A percentile compares a stretch with the other conserved stretches of the same genome.
These are phyloP conservation scores for Fusarium hainanense DNA, from an alignment of 2,329 filamentous ascomycete genomes.

Conservation along the genomic window DNA sequence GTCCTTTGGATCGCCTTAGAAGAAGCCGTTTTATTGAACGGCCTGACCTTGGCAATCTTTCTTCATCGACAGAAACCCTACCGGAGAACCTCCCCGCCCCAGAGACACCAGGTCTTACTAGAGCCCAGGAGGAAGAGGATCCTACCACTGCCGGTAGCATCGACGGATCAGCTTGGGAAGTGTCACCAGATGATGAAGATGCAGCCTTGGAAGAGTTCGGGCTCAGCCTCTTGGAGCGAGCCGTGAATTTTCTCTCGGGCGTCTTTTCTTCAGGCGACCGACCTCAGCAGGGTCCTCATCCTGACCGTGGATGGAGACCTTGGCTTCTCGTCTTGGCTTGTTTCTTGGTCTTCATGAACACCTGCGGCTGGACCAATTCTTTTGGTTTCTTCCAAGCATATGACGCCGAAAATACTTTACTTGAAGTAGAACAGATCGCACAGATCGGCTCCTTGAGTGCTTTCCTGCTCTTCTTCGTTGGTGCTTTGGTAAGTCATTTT, in stretches of 20 bases:
- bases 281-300: constrained; percentile 53
- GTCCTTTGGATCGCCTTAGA: not conserved
- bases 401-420: constrained; percentile 56
- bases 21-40: not conserved
- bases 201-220: constrained; percentile 13
- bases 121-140: not conserved
- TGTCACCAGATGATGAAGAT: not conserved
- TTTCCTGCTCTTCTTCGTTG: constrained; percentile 65
- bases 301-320: constrained; percentile 61
- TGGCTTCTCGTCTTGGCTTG: constrained; percentile 50
- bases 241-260: not conserved
- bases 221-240: constrained; percentile 21
- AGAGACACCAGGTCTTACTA: not conserved
- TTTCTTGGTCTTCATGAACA: constrained; percentile 63
- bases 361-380: constrained; percentile 66
- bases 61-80: not conserved
- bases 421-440: constrained; percentile 58
- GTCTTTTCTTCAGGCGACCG: not conserved
- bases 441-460: constrained; percentile 65
- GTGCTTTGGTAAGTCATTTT: constrained; percentile 62
- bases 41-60: not conserved
- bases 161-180: not conserved
- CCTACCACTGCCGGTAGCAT: not conserved
- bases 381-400: constrained; percentile 68
- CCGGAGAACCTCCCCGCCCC: not conserved